Base-by-base conservation (phyloP, 1,139 yeast species). In the Debaryomyces subglobosus region DNA sequence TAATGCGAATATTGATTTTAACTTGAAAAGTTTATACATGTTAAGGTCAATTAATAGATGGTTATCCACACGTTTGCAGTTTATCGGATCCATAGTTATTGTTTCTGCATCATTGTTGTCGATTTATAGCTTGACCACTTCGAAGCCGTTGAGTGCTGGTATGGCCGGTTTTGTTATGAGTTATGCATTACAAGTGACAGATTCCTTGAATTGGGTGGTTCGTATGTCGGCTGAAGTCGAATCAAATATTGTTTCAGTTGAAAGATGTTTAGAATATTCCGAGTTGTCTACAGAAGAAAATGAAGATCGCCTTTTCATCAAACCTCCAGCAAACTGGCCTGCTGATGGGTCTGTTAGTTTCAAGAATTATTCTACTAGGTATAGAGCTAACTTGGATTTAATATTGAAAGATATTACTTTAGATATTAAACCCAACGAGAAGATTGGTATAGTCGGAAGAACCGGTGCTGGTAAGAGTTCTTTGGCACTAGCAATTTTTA, bases 1-100 rank as follows among this genome's bases (percentile, higher is more conserved):
- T 58, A 79, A 77, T 50, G 77, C 79, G 45, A 84, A 85, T 51
- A 72, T 88, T 39, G 86, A 86, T 54, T 81, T 80, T 59, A 83
- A 86, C 63, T 68, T 85, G 54, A 79, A 82, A 52, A 81, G 88
- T 13, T 69, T 78, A 25, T 84, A 79, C 61, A 69, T 83, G 65
- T 71, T 78, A 43, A 68, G 85, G 55, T 53, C 60, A 56, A 62
- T 33, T 47, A 69, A 67, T 47, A 66, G 77, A 50, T 72, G 78
- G 78, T 63, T 72, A 39, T 66, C 74, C 1, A 64, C 71, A 65
- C 62, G 77, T 52, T 64, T 72, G 46, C 74, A 69, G 51, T 59
- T 62, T 5, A 68, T 72, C 39, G 67, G 76, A 8, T 64, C 76
- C 1, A 33, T 67, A 21, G 63, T 72, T 35, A 64, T 71, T 5